phyloP scores from a whole-genome alignment of 768 basidiomycete species.

The Auricularia heimuer region DNA sequence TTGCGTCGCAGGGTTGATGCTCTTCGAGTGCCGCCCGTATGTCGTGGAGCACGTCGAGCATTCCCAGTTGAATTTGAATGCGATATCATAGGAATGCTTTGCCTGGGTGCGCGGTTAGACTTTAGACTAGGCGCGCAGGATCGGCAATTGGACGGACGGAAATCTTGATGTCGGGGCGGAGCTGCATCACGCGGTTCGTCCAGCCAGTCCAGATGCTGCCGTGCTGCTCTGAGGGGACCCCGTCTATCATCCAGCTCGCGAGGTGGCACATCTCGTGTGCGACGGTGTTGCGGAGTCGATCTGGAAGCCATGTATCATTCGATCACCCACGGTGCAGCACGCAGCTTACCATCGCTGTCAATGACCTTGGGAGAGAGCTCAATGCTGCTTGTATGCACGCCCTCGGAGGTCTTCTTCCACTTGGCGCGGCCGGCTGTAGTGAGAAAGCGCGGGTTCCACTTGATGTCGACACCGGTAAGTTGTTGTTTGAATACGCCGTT shows the following conservation, averaged over 20 bases:
- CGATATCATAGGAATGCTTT: slow-evolving; percentile 66
- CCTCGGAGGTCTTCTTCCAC: slow-evolving; percentile 49
- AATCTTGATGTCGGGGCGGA: slow-evolving; percentile 58
- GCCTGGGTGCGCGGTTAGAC: slow-evolving; percentile 32
- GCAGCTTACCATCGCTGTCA: slow-evolving; percentile 54
- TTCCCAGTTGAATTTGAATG: slow-evolving; percentile 59
- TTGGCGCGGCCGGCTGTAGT: slow-evolving; percentile 64
- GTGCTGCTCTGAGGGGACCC: slow-evolving; percentile 60
- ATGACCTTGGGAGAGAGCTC: slow-evolving; percentile 77
- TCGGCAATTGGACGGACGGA: slow-evolving; percentile 35
- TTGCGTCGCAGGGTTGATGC: neutral
- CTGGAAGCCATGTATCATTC: slow-evolving; percentile 26
- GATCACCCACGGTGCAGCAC: neutral
- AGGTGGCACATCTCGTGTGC: slow-evolving; percentile 92
- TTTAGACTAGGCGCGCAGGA: slow-evolving; percentile 2
- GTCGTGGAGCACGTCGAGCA: neutral
- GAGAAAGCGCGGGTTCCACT: slow-evolving; percentile 56
- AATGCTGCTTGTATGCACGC: slow-evolving; percentile 52
- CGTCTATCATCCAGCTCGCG: slow-evolving; percentile 75
- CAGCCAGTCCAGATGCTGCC: slow-evolving; percentile 37
- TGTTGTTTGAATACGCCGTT: slow-evolving; percentile 40
- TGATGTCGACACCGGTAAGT: slow-evolving; percentile 42
- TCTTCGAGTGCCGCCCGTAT: neutral
- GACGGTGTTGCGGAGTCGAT: slow-evolving; percentile 71
- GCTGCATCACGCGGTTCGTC: slow-evolving; percentile 63